phyloP scores from a whole-genome alignment of 345 rosid species.

The Brassica cretica region DNA sequence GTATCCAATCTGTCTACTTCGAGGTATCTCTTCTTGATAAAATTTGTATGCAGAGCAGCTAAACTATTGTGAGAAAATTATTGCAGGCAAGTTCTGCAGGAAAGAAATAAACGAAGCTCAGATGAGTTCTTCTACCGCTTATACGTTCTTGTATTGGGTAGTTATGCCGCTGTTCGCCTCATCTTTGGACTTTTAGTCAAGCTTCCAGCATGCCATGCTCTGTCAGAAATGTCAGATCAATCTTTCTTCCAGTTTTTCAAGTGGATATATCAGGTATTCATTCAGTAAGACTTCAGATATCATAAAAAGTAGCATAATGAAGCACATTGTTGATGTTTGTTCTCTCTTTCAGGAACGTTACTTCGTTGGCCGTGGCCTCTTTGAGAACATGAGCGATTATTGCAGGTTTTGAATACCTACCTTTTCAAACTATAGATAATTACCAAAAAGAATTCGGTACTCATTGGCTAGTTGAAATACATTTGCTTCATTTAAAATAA shows the following conservation, averaged over 20 bases:
- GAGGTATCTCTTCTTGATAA: slow-evolving; percentile 18
- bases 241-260: slow-evolving; percentile 95
- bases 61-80: slow-evolving; percentile 21
- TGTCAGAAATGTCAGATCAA: slow-evolving; percentile 90
- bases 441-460: slow-evolving; percentile 5
- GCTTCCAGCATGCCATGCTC: slow-evolving; percentile 77
- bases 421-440: slow-evolving; percentile 1
- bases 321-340: slow-evolving; percentile 20
- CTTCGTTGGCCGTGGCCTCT: slow-evolving; percentile 95
- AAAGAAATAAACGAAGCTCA: slow-evolving; percentile 55
- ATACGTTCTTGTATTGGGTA: slow-evolving; percentile 85
- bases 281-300: slow-evolving; percentile 16
- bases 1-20: slow-evolving; percentile 35
- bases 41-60: slow-evolving; percentile 24
- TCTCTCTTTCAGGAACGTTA: slow-evolving; percentile 79
- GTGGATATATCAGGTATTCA: slow-evolving; percentile 93
- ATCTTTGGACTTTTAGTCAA: slow-evolving; percentile 66
- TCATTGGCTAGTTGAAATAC: slow-evolving; percentile 16
- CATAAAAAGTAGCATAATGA: slow-evolving; percentile 9
- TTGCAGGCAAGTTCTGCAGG: slow-evolving; percentile 80
- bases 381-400: slow-evolving; percentile 80
- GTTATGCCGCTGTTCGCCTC: slow-evolving; percentile 77
- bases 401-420: slow-evolving; percentile 58
- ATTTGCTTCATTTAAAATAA: neutral
- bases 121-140: slow-evolving; percentile 76